These are phyloP conservation scores for Trichoderma sp. DNA, from an alignment of 2,329 filamentous ascomycete species.

Conservation along the genomic window DNA sequence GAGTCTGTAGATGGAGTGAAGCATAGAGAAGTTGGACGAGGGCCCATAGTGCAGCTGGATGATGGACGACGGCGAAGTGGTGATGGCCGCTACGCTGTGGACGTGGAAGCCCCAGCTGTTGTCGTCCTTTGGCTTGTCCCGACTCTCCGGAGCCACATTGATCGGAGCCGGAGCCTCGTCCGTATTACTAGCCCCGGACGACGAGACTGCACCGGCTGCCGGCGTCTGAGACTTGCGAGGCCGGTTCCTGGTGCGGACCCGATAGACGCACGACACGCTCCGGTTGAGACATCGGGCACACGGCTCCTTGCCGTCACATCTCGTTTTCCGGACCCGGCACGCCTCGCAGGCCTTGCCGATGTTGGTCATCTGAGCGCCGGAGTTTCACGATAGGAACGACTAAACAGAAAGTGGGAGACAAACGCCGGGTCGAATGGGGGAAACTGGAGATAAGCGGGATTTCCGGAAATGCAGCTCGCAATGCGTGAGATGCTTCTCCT, in stretches of 20 bases:
- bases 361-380: constrained; percentile 9
- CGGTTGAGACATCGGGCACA: constrained; percentile 13
- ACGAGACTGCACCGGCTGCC: background rate
- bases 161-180: background rate
- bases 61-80: constrained; percentile 12
- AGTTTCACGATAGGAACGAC: background rate
- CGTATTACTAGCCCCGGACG: constrained; percentile 5
- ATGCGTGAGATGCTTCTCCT: background rate
- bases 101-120: constrained; percentile 16
- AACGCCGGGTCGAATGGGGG: background rate
- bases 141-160: background rate
- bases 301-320: constrained; percentile 13
- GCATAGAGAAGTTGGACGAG: constrained; percentile 13
- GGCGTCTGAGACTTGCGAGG: constrained; percentile 4
- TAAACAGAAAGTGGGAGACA: background rate
- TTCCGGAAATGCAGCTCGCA: background rate
- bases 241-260: constrained; percentile 6
- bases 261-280: constrained; percentile 12
- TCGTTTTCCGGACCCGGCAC: constrained; percentile 11
- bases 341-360: constrained; percentile 16
- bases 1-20: constrained; percentile 15
- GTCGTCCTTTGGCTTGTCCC: constrained; percentile 1
- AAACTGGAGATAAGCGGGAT: background rate
- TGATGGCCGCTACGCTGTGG: constrained; percentile 7
- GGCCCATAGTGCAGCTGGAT: constrained; percentile 13